These are phyloP conservation scores for Psidium guajava DNA, from an alignment of 345 rosid genomes.

Conservation along the genomic window DNA sequence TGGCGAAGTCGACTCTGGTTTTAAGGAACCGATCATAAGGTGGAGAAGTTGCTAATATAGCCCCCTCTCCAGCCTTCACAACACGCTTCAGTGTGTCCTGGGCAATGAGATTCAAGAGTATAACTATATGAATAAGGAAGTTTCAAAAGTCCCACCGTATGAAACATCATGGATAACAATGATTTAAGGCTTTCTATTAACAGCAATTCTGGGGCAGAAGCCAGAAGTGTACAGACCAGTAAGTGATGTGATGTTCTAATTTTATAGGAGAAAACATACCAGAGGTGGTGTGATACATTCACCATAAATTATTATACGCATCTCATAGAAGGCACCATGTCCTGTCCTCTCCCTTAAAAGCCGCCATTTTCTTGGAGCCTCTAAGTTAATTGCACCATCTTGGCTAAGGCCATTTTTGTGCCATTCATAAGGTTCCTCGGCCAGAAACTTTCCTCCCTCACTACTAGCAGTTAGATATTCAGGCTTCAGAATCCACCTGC, in stretches of 20 bases:
- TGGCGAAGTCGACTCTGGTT: constrained; percentile 63
- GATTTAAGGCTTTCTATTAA: neutral
- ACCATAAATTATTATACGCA: constrained; percentile 74
- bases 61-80: constrained; percentile 92
- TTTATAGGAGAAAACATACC: constrained; percentile 32
- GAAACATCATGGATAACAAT: neutral
- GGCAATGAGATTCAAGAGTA: neutral
- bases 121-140: neutral
- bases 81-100: constrained; percentile 95
- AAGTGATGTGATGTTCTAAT: neutral
- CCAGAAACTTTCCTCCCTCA: constrained; percentile 64
- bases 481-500: constrained; percentile 92
- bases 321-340: constrained; percentile 80
- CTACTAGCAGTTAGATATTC: constrained; percentile 65
- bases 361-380: constrained; percentile 91
- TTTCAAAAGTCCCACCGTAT: neutral
- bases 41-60: constrained; percentile 84
- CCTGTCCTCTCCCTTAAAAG: constrained; percentile 70
- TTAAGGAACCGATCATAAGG: constrained; percentile 79
- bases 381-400: constrained; percentile 75
- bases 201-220: neutral
- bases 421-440: constrained; percentile 87
- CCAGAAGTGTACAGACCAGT: neutral
- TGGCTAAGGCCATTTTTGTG: constrained; percentile 56
- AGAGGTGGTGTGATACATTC: constrained; percentile 80